These are phyloP conservation scores for Suillus decipiens DNA, from an alignment of 768 basidiomycete species.

Conservation along the genomic window DNA sequence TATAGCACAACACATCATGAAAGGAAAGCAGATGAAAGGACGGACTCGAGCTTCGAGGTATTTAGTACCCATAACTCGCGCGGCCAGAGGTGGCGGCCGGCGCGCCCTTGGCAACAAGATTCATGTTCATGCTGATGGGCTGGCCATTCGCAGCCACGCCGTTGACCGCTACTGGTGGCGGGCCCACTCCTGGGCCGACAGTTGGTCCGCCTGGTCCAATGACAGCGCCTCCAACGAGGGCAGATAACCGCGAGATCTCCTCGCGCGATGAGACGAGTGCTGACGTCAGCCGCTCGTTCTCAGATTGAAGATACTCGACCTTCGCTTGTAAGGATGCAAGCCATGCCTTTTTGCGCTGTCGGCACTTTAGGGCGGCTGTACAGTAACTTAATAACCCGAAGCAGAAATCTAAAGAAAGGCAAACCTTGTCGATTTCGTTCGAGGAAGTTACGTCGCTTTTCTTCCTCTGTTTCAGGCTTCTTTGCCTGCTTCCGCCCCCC, in stretches of 20 bases:
- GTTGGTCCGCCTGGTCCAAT: conserved; percentile 43
- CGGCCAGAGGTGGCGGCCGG: conserved; percentile 31
- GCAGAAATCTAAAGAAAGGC: neutral
- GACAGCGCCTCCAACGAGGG: conserved; percentile 67
- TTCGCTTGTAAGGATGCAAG: conserved; percentile 88
- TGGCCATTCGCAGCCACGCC: conserved; percentile 33
- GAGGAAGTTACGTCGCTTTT: conserved; percentile 94
- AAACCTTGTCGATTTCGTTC: conserved; percentile 97
- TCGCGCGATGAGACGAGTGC: conserved; percentile 88
- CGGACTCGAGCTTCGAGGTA: conserved; percentile 9
- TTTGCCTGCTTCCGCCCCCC: conserved; percentile 42
- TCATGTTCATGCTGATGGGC: conserved; percentile 46
- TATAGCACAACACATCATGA: conserved; percentile 17
- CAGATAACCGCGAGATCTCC: conserved; percentile 83
- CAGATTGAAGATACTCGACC: conserved; percentile 88
- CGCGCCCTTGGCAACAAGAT: conserved; percentile 39
- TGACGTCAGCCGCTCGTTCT: conserved; percentile 90
- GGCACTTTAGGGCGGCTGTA: conserved; percentile 95
- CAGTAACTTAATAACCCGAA: conserved; percentile 11
- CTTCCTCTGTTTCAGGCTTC: conserved; percentile 96
- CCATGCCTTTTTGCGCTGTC: conserved; percentile 99
- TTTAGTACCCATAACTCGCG: conserved; percentile 45
- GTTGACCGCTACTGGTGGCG: conserved; percentile 25
- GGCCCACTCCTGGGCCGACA: conserved; percentile 32
- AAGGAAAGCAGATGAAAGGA: conserved; percentile 11